phyloP scores from a whole-genome alignment of 2,329 filamentous ascomycete species.

The Dryadomyces quercivorus region DNA sequence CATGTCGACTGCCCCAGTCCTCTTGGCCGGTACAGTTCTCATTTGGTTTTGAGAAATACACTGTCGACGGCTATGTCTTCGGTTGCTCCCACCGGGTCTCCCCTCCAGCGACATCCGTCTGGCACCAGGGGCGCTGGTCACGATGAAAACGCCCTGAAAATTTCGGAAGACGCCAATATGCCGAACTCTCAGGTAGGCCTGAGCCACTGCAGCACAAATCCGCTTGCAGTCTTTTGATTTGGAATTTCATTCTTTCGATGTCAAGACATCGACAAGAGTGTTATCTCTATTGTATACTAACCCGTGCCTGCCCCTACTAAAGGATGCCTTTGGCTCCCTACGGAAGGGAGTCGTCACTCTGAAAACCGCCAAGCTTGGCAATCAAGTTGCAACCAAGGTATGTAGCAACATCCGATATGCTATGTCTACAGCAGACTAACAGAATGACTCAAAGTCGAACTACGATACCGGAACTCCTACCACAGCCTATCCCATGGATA shows the following conservation, averaged over 20 bases:
- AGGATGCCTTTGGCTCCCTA: slow-evolving; percentile 11
- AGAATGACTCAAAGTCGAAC: slow-evolving; percentile 27
- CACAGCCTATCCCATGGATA: slow-evolving; percentile 51
- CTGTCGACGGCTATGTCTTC: slow-evolving; percentile 24
- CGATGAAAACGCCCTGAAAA: slow-evolving; percentile 24
- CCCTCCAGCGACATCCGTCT: slow-evolving; percentile 23
- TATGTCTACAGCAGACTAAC: background rate
- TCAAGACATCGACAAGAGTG: too few species aligned
- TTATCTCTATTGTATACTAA: background rate
- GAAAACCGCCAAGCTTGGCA: slow-evolving; percentile 40
- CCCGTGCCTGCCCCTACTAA: background rate
- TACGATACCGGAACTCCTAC: slow-evolving; percentile 25
- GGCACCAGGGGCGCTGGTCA: slow-evolving; percentile 19
- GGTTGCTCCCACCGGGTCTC: slow-evolving; percentile 27
- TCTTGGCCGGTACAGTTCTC: slow-evolving; percentile 13
- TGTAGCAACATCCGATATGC: slow-evolving; percentile 1
- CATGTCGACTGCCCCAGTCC: background rate
- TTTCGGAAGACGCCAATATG: slow-evolving; percentile 22
- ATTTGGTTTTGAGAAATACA: background rate
- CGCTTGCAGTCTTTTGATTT: background rate
- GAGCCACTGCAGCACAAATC: background rate
- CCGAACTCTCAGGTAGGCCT: slow-evolving; percentile 19
- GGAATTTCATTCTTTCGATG: too few species aligned
- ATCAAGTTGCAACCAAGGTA: slow-evolving; percentile 43
- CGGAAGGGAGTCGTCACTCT: slow-evolving; percentile 36